Evolutionary conservation across 805 yeast species (phyloP).

Genomic region (Suhomyces xylopsoci): DNA sequence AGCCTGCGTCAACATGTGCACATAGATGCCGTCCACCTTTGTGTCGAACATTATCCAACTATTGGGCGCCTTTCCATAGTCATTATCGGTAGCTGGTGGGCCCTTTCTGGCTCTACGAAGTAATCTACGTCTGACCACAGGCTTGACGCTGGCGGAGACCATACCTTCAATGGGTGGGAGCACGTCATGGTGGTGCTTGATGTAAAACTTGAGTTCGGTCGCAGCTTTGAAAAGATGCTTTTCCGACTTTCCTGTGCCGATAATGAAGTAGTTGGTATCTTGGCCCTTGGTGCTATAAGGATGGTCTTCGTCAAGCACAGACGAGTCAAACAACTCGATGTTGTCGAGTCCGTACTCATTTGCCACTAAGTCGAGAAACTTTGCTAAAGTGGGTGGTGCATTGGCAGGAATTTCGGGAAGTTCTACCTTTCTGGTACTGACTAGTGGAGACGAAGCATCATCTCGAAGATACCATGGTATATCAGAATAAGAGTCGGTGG

Average conservation of each 20-base stretch:
- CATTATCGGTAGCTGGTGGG: slow-evolving; percentile 50
- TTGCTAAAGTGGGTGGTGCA: slow-evolving; percentile 52
- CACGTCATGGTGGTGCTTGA: slow-evolving; percentile 46
- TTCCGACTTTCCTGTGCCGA: slow-evolving; percentile 74
- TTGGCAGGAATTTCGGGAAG: slow-evolving; percentile 59
- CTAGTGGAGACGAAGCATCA: slow-evolving; percentile 31
- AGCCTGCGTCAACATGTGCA: slow-evolving; percentile 71
- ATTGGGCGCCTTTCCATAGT: slow-evolving; percentile 57
- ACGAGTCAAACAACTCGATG: slow-evolving; percentile 61
- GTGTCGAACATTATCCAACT: slow-evolving; percentile 85
- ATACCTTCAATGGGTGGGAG: slow-evolving; percentile 70
- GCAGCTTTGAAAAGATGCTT: slow-evolving; percentile 75
- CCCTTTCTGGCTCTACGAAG: slow-evolving; percentile 54
- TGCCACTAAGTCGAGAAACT: slow-evolving; percentile 47
- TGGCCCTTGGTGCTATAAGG: slow-evolving; percentile 26
- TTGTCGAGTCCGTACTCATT: slow-evolving; percentile 65
- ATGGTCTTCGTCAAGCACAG: slow-evolving; percentile 33
- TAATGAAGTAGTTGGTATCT: slow-evolving; percentile 39
- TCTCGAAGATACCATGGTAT: slow-evolving; percentile 65
- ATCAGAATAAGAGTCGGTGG: neutral
- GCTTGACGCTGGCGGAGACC: slow-evolving; percentile 51
- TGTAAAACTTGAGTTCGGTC: slow-evolving; percentile 49
- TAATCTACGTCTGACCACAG: slow-evolving; percentile 36
- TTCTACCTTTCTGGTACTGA: slow-evolving; percentile 16
- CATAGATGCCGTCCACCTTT: slow-evolving; percentile 54